These are phyloP conservation scores for Cladosporium sp. DNA, from an alignment of 2,329 filamentous ascomycete species.

Conservation along the genomic window DNA sequence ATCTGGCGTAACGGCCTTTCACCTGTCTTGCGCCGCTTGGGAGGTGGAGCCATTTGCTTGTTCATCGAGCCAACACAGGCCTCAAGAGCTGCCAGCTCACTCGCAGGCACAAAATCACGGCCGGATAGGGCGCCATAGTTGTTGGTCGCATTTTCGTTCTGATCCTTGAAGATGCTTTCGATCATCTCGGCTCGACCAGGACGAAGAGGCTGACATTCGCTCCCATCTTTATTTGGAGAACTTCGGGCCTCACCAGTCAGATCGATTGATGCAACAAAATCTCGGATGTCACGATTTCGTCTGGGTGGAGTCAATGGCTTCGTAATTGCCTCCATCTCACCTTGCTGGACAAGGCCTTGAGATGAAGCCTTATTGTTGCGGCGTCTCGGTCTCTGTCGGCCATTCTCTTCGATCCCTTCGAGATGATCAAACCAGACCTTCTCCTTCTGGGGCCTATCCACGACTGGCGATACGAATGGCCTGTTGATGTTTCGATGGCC, in stretches of 20 bases:
- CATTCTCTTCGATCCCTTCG: slow-evolving; percentile 14
- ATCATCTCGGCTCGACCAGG: not conserved
- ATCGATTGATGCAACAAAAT: slow-evolving; percentile 20
- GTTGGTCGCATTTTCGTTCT: slow-evolving; percentile 13
- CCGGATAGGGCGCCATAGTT: slow-evolving; percentile 1
- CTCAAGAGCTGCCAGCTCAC: slow-evolving; percentile 20
- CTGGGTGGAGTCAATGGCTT: slow-evolving; percentile 20
- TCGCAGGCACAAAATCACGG: slow-evolving; percentile 25
- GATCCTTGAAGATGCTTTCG: not conserved
- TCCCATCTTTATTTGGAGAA: not conserved
- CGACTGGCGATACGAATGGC: slow-evolving; percentile 26
- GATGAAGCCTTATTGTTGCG: not conserved
- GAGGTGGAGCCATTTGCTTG: slow-evolving; percentile 8
- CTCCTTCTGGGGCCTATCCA: slow-evolving; percentile 16
- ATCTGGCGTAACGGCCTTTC: slow-evolving; percentile 20
- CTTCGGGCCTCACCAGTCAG: slow-evolving; percentile 4
- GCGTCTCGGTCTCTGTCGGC: not conserved
- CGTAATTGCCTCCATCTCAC: slow-evolving; percentile 18
- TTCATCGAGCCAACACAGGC: slow-evolving; percentile 8
- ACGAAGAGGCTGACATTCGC: not conserved
- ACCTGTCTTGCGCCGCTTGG: slow-evolving; percentile 23
- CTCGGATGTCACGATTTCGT: slow-evolving; percentile 28
- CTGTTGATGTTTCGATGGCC: slow-evolving; percentile 20
- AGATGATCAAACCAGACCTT: slow-evolving; percentile 28
- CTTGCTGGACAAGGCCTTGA: slow-evolving; percentile 14